phyloP scores from a whole-genome alignment of 2,329 filamentous ascomycete genomes.

The Calonectria ilicicola region DNA sequence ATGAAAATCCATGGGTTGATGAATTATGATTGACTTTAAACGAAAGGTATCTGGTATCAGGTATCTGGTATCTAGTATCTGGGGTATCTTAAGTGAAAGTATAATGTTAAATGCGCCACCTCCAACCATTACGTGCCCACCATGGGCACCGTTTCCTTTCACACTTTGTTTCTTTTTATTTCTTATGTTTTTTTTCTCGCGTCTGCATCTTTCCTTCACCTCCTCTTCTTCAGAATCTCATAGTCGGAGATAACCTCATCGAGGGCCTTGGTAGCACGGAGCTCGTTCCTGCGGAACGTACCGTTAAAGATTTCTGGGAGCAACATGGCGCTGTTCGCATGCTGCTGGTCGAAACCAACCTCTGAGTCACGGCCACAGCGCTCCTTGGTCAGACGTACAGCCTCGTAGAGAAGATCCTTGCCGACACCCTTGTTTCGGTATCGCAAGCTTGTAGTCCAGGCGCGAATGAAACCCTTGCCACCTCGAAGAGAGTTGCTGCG shows the following conservation, averaged over 20 bases:
- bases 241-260: constrained; percentile 63
- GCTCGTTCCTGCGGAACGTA: constrained; percentile 69
- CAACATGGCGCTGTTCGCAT: constrained; percentile 78
- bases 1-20: constrained; percentile 8
- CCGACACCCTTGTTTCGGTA: constrained; percentile 82
- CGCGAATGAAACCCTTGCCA: constrained; percentile 79
- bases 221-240: constrained; percentile 61
- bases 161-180: background rate
- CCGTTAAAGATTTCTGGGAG: constrained; percentile 73
- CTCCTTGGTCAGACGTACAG: constrained; percentile 75
- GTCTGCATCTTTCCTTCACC: constrained; percentile 45
- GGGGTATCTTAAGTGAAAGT: constrained; percentile 47
- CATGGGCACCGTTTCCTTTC: background rate
- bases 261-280: constrained; percentile 65
- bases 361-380: constrained; percentile 75
- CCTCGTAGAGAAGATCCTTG: constrained; percentile 77
- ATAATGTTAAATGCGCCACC: constrained; percentile 32
- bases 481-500: constrained; percentile 59
- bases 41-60: constrained; percentile 36
- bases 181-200: background rate
- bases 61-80: no score
- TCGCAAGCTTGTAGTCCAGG: constrained; percentile 81
- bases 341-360: constrained; percentile 79
- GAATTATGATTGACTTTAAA: constrained; percentile 34
- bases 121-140: constrained; percentile 35